Percentiles rank a stretch among this genome's conserved stretches.
Conservation (phyloP, 106 monocot species). For the Dioscorea dumetorum region DNA sequence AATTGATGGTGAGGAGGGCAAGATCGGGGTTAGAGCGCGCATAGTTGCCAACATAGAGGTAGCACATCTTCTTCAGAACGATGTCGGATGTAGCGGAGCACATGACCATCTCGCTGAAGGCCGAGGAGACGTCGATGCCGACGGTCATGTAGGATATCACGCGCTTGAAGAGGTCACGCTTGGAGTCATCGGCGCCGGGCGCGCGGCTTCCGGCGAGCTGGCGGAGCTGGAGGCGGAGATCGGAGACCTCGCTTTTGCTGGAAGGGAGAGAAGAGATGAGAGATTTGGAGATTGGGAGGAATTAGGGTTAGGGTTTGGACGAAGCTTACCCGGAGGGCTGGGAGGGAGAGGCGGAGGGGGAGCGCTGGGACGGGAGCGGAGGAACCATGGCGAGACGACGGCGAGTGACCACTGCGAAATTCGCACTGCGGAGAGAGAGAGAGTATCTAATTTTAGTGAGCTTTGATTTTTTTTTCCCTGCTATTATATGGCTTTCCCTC, state of each 20-base stretch:
- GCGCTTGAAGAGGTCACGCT: slow-evolving; percentile 93
- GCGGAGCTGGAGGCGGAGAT: slow-evolving; percentile 95
- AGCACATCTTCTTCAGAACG: slow-evolving; percentile 99
- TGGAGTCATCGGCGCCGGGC: slow-evolving; percentile 68
- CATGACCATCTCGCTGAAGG: slow-evolving; percentile 99
- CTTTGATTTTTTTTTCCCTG: too few relatives aligned
- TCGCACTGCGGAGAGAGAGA: too few relatives aligned
- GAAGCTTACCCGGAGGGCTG: slow-evolving; percentile 79
- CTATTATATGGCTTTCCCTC: too few relatives aligned
- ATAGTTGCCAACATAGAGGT: slow-evolving; percentile 90
- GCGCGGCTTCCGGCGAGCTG: slow-evolving; percentile 88
- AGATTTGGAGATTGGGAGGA: neutral
- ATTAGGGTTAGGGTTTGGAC: slow-evolving; percentile 2
- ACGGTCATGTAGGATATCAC: slow-evolving; percentile 98
- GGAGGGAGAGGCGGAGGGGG: slow-evolving; percentile 38
- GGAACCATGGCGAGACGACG: slow-evolving; percentile 65
- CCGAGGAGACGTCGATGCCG: slow-evolving; percentile 90
- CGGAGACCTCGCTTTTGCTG: slow-evolving; percentile 93
- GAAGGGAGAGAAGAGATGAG: neutral
- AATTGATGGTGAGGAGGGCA: slow-evolving; percentile 95
- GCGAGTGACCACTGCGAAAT: neutral
- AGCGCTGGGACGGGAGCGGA: slow-evolving; percentile 31
- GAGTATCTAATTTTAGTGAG: too few relatives aligned
- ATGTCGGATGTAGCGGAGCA: slow-evolving; percentile 97
- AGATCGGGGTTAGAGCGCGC: slow-evolving; percentile 86